Base-by-base conservation (phyloP, 345 rosid species). In the Cardamine chenopodiifolia region DNA sequence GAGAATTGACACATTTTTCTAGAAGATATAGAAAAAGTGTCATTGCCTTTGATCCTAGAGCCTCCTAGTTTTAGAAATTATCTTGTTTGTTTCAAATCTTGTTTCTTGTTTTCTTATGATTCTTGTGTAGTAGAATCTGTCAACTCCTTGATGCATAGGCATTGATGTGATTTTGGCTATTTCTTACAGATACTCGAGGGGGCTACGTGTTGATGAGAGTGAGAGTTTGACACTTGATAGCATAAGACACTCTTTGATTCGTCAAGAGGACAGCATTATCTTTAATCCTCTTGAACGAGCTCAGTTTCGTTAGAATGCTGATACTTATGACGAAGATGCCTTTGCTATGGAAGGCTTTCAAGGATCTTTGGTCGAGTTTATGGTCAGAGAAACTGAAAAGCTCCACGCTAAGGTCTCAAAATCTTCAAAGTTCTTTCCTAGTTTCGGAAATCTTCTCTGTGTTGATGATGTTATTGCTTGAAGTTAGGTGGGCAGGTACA, bases 201-300 rank as follows among this genome's bases (percentile, higher is more conserved):
- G 81, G 17, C 44, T 58, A 62, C 66, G 86, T 54, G 82, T 90
- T 18, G 91, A 86, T 72, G 87, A 80, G 76, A 87, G 86, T 57
- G 74, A 83, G 57, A 83, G 62, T 78, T 79, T 87, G 82, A 90
- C 88, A 8, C 86, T 88, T 22, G 87, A 90, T 58, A 67, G 84
- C 28, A 86, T 85, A 61, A 83, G 89, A 66, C 82, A 62, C 34
- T 77, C 88, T 60, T 82, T 86, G 77, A 82, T 84, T 62, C 87
- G 79, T 59, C 91, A 84, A 79, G 88, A 90, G 72, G 91, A 88
- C 70, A 90, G 93, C 70, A 88, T 88, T 61, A 88, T 86, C 74
- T 90, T 75, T 69, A 64, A 84, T 76, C 89, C 86, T 48, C 78
- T 90, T 54, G 87, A 86, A 80, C 82, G 93, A 76, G 84, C 89